Conservation (phyloP, 371 early-diverging fungal genomes). For the Mucor indicus region DNA sequence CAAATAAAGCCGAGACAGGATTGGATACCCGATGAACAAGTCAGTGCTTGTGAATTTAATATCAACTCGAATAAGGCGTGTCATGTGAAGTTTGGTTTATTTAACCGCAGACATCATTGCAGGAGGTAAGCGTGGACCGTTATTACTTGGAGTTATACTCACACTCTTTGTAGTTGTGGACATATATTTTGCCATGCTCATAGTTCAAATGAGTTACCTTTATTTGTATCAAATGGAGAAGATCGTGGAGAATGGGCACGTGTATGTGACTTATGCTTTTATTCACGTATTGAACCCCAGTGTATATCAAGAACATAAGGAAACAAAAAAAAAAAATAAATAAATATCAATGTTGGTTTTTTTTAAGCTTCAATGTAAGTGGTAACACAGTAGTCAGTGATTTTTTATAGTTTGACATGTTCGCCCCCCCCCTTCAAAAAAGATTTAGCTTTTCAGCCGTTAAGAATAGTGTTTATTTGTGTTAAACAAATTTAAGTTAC, state of each 20-base stretch:
- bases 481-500: no score
- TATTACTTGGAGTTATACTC: no score
- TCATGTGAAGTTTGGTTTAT: constrained; percentile 8
- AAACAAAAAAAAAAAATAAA: not conserved
- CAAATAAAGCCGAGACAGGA: not conserved
- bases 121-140: constrained; percentile 23
- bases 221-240: constrained; percentile 11
- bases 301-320: constrained; percentile 7
- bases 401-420: no score
- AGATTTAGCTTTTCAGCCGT: no score
- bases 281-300: constrained; percentile 12
- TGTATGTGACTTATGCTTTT: constrained; percentile 26
- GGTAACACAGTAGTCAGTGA: no score
- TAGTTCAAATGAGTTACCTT: constrained; percentile 14
- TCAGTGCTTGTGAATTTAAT: constrained; percentile 9
- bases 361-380: no score
- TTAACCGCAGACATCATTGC: constrained; percentile 23
- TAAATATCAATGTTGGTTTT: no score
- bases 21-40: constrained; percentile 13
- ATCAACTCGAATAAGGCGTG: constrained; percentile 5
- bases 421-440: no score
- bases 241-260: constrained; percentile 26
- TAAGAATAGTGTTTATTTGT: no score
- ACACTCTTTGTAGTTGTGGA: constrained; percentile 25
- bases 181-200: constrained; percentile 24